Base-by-base conservation (phyloP, 2,329 filamentous ascomycete species). In the Tolypocladium tundrense region DNA sequence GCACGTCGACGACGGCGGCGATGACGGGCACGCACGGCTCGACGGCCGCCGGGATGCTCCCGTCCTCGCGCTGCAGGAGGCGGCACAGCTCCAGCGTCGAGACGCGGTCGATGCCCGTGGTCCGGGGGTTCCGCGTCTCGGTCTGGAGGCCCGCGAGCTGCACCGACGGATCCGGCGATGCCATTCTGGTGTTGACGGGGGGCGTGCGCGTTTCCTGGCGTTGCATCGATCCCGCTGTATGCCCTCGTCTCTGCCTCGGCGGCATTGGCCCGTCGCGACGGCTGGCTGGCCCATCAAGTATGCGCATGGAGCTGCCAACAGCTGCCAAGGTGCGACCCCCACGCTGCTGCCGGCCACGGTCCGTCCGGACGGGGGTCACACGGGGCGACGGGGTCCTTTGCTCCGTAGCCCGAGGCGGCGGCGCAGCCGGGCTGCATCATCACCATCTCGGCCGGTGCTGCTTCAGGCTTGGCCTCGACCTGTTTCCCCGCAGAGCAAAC, bases 51-150 rank as follows among this genome's bases (percentile, higher is more conserved):
- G 61, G 57, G 11, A 63, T 57, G n/a, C 55, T 55, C 13, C 58
- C 56, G 53, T 63, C 61, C 53, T 64, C 59, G 8, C 53, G 53
- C 33, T 64, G 58, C n/a, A 64, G 53, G 27, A 64, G 70, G 37
- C 56, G 61, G 48, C 61, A 62, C 6, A 62, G 52, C 21, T 64
- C 59, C 27, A 53, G 40, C 13, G 61, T 60, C 21, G 60, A 59
- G 13, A 64, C 55, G 21, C 51, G 54, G 55, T 63, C 62, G 16
- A 64, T 60, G 10, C 21, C 52, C 4, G 57, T 54, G 19, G 60
- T 63, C 19, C 59, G 58, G 3, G 59, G 58, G 35, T 63, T 64
- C 21, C 61, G 58, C 11, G 59, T 56, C 43, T 64, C 62, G 14
- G 62, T 64, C 53, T 64, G 62, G 3, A 64, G 59, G 31, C 53